Percentiles rank a stretch among this genome's conserved stretches.
Evolutionary conservation across 257 asterid species (phyloP).

Genomic region (Galeopsis tetrahit): DNA sequence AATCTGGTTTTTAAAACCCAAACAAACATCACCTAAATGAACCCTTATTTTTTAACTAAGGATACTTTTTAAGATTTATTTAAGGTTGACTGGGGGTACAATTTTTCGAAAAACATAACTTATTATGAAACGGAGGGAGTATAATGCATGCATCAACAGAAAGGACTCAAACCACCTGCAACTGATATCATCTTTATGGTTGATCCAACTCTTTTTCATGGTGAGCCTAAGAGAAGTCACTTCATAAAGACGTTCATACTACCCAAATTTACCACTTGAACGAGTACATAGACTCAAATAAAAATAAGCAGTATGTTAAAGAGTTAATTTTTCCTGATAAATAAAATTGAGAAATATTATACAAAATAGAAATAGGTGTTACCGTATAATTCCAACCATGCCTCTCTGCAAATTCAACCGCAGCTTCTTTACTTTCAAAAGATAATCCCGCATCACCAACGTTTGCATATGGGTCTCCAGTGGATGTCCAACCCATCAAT

Average conservation of each 20-base stretch:
- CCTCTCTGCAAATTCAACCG: conserved; percentile 77
- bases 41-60: too few relatives aligned
- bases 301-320: neutral
- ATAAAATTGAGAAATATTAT: conserved; percentile 7
- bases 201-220: neutral
- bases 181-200: neutral
- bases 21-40: too few relatives aligned
- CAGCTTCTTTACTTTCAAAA: conserved; percentile 93
- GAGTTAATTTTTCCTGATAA: conserved; percentile 3
- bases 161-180: neutral
- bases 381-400: conserved; percentile 96
- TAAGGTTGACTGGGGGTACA: too few relatives aligned
- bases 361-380: conserved; percentile 31
- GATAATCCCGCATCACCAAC: conserved; percentile 87
- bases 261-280: neutral
- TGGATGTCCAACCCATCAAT: conserved; percentile 99
- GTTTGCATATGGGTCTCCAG: conserved; percentile 98
- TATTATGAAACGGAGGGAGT: too few relatives aligned
- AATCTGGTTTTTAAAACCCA: too few relatives aligned
- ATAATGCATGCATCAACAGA: neutral
- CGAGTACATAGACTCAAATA: neutral
- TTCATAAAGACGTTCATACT: conserved; percentile 15
- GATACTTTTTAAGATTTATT: too few relatives aligned
- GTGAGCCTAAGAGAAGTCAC: neutral
- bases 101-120: too few relatives aligned